Percentiles rank a stretch among this genome's conserved stretches.
These are phyloP conservation scores for Gaeumannomyces tritici DNA, from an alignment of 2,329 filamentous ascomycete genomes.

Conservation along the genomic window DNA sequence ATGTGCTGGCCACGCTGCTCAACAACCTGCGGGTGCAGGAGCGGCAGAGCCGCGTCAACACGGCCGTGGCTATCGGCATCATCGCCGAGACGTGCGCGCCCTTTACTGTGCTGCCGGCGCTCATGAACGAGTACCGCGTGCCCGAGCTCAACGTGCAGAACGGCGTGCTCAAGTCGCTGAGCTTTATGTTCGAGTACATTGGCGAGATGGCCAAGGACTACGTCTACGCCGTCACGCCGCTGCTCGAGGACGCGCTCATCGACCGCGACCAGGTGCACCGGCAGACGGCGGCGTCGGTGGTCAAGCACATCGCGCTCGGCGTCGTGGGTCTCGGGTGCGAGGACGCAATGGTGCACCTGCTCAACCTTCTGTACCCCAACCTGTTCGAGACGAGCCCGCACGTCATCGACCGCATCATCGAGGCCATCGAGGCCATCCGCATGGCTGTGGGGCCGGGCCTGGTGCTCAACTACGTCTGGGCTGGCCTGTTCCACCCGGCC, in stretches of 20 bases:
- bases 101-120: slow-evolving; percentile 93
- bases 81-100: slow-evolving; percentile 97
- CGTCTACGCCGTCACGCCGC: slow-evolving; percentile 91
- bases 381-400: slow-evolving; percentile 96
- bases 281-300: slow-evolving; percentile 90
- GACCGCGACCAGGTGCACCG: slow-evolving; percentile 97
- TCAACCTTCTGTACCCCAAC: slow-evolving; percentile 94
- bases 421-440: slow-evolving; percentile 91
- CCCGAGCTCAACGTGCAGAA: slow-evolving; percentile 98
- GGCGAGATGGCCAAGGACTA: slow-evolving; percentile 99
- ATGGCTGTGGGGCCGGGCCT: slow-evolving; percentile 87
- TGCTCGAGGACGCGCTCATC: slow-evolving; percentile 93
- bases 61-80: slow-evolving; percentile 95
- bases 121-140: slow-evolving; percentile 99
- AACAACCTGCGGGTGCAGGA: slow-evolving; percentile 97
- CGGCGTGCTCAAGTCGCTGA: slow-evolving; percentile 91
- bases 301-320: slow-evolving; percentile 95
- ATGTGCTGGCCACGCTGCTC: slow-evolving; percentile 87
- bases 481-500: slow-evolving; percentile 91
- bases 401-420: slow-evolving; percentile 95
- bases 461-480: slow-evolving; percentile 98
- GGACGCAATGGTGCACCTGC: slow-evolving; percentile 94
- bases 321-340: slow-evolving; percentile 97
- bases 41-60: slow-evolving; percentile 96
- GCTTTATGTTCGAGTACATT: slow-evolving; percentile 98